Evolutionary conservation across 108 stramenopile genomes (phyloP).

Genomic region (Asterionellopsis glacialis): DNA sequence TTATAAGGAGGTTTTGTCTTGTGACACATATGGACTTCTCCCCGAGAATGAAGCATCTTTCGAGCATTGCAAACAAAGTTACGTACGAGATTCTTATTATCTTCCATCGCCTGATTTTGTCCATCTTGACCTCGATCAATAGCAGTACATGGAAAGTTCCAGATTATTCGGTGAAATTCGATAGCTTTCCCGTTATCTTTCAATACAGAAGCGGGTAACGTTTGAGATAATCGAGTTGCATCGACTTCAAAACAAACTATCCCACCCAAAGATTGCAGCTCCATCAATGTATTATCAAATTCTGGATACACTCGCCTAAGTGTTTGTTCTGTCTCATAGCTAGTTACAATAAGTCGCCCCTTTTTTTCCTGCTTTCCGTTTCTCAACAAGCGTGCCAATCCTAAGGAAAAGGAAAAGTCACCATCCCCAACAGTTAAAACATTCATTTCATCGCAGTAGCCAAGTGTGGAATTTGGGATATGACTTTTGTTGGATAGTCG

Average conservation of each 20-base stretch:
- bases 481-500: background rate
- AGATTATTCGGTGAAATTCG: constrained; percentile 74
- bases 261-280: constrained; percentile 31
- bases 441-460: constrained; percentile 58
- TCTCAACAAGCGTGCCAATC: constrained; percentile 53
- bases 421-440: constrained; percentile 88
- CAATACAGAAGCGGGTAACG: constrained; percentile 24
- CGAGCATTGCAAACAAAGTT: constrained; percentile 48
- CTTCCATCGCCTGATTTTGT: constrained; percentile 84
- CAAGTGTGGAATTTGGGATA: constrained; percentile 19
- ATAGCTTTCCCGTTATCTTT: background rate
- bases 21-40: constrained; percentile 82
- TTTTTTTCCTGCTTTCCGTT: background rate
- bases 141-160: constrained; percentile 92
- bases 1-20: constrained; percentile 90
- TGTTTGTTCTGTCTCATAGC: constrained; percentile 65
- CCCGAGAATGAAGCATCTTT: constrained; percentile 25
- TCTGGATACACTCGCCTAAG: constrained; percentile 62
- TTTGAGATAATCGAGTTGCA: constrained; percentile 58
- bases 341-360: constrained; percentile 54
- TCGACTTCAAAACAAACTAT: constrained; percentile 65
- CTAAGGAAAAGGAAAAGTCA: constrained; percentile 86
- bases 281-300: constrained; percentile 38
- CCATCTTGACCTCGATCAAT: constrained; percentile 80
- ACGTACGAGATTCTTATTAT: constrained; percentile 65